Evolutionary conservation across 2,329 filamentous ascomycete genomes (phyloP).

Genomic region (Botrytis fragariae): DNA sequence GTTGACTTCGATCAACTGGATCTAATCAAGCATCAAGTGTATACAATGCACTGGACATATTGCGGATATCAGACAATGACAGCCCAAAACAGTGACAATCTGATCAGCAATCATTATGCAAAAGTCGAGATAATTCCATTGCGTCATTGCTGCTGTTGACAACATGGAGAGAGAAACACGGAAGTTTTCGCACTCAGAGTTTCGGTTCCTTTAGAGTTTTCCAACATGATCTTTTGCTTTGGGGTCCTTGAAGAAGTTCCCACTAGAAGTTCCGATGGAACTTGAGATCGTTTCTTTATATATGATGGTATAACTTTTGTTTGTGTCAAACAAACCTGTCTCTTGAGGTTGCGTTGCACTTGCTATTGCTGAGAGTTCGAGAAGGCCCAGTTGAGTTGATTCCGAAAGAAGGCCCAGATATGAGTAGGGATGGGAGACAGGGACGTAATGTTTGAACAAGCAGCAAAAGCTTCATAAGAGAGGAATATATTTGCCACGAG

Average conservation of each 20-base stretch:
- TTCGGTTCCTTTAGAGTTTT: not conserved
- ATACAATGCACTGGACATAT: not conserved
- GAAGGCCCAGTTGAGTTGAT: not conserved
- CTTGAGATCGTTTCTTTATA: not conserved
- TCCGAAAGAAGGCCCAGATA: not conserved
- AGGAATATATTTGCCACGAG: not conserved
- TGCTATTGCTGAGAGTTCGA: not conserved
- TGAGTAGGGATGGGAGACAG: not conserved
- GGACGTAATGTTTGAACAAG: not conserved
- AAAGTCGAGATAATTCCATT: not conserved
- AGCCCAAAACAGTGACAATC: not conserved
- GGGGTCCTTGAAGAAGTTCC: not conserved
- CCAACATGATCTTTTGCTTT: no score
- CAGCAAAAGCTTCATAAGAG: not conserved
- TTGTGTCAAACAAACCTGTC: not conserved
- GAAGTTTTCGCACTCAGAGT: no score
- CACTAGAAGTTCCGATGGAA: not conserved
- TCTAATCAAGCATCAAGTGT: not conserved
- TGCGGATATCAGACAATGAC: not conserved
- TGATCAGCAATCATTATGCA: not conserved
- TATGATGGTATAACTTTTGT: not conserved
- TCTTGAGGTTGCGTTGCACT: not conserved
- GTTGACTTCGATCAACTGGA: not conserved
- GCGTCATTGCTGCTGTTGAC: not conserved
- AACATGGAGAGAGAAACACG: not conserved